A percentile compares a stretch with the other conserved stretches of the same genome.
Evolutionary conservation across 129 eudicot genomes (phyloP).

Genomic region (Centaurea solstitialis): DNA sequence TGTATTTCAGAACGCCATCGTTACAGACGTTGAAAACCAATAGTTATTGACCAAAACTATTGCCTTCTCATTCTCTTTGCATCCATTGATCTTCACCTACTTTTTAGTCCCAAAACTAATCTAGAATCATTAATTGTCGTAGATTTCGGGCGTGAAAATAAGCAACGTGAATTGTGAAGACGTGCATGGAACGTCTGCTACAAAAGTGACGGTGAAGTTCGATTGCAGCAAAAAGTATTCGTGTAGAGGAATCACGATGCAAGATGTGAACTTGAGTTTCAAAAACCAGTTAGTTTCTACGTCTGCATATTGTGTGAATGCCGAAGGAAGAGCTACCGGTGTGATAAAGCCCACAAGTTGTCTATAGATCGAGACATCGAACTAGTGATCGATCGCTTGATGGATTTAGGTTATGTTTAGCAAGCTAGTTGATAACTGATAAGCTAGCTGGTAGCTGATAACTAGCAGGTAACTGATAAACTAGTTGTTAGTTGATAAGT

Average conservation of each 20-base stretch:
- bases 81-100: background rate
- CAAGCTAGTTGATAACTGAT: too few relatives aligned
- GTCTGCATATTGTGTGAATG: slow-evolving; percentile 39
- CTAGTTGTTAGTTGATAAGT: too few relatives aligned
- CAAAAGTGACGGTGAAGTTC: slow-evolving; percentile 53
- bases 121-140: background rate
- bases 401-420: too few relatives aligned
- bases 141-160: slow-evolving; percentile 47
- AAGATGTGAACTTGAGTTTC: slow-evolving; percentile 29
- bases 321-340: background rate
- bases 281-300: slow-evolving; percentile 36
- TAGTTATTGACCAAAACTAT: slow-evolving; percentile 60
- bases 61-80: slow-evolving; percentile 29
- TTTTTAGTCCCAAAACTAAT: background rate
- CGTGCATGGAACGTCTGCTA: slow-evolving; percentile 61
- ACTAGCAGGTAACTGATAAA: too few relatives aligned
- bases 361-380: too few relatives aligned
- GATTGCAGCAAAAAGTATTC: slow-evolving; percentile 57
- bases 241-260: slow-evolving; percentile 18
- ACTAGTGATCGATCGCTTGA: too few relatives aligned
- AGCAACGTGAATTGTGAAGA: slow-evolving; percentile 50
- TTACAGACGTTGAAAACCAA: slow-evolving; percentile 54
- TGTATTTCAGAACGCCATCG: slow-evolving; percentile 42
- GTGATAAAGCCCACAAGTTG: background rate
- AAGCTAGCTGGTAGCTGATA: too few relatives aligned